Evolutionary conservation across 371 early-diverging fungal species (phyloP), one percentile per base, ranked within the genome.

Genomic region (Phascolomyces articulosus): DNA sequence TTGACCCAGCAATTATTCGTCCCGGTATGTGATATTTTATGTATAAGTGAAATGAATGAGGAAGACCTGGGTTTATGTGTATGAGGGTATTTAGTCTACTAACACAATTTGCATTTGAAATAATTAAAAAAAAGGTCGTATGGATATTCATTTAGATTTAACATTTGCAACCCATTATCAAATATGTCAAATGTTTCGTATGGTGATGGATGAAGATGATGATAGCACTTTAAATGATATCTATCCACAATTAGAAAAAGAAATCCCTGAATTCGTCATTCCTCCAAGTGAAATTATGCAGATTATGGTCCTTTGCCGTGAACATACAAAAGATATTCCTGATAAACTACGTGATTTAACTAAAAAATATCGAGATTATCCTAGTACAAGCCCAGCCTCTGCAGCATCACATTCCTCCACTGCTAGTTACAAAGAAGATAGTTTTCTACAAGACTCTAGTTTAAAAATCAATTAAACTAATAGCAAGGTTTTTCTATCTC

Each of bases 1-100:
- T 96, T 38, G 95, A 94, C 74, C 93, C 94, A 3, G 96, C 95
- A 2, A 75, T 95, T 51, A 90, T 93, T 60, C 85, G 96, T 23
- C 93, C 95, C 53, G 96, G 74, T 74, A 64, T 20, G 47, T 0
- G 7, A 13, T 44, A 13, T 38, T 6, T 38, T 9, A 38, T 38
- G 38, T 40, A n/a, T n/a, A n/a, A n/a, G n/a, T n/a, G n/a, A n/a
- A n/a, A n/a, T n/a, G n/a, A n/a, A n/a, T n/a, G n/a, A n/a, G n/a
- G n/a, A n/a, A n/a, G n/a, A n/a, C n/a, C n/a, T n/a, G n/a, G n/a
- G n/a, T n/a, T n/a, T n/a, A n/a, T n/a, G n/a, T n/a, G n/a, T n/a
- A n/a, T n/a, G n/a, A n/a, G n/a, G n/a, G n/a, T n/a, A n/a, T n/a
- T n/a, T n/a, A n/a, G n/a, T n/a, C n/a, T n/a, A n/a, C n/a, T n/a